These are phyloP conservation scores for Chlorella sp. DNA, from an alignment of 139 green algal species.

Conservation along the genomic window DNA sequence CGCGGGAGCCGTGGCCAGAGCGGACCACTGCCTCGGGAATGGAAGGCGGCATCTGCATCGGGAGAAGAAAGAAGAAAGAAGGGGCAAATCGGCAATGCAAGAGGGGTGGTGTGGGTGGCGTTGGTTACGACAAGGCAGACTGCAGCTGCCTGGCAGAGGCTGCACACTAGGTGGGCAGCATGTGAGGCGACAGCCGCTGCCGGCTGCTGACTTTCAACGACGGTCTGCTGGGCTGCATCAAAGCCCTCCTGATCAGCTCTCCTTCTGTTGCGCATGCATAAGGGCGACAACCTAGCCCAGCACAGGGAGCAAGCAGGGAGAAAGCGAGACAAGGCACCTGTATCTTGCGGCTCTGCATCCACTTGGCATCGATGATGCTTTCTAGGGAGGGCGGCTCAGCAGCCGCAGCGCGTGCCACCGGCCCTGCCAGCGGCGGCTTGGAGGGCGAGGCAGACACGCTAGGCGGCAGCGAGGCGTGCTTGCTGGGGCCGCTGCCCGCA, in stretches of 20 bases:
- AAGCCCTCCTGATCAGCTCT: too few relatives aligned
- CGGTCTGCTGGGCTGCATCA: too few relatives aligned
- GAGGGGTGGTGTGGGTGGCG: too few relatives aligned
- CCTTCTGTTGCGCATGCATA: too few relatives aligned
- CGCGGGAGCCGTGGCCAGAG: slow-evolving; percentile 1
- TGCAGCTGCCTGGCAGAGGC: background rate
- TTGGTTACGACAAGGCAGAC: too few relatives aligned
- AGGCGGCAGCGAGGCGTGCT: background rate
- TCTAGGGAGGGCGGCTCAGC: slow-evolving; percentile 18
- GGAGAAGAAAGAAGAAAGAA: too few relatives aligned
- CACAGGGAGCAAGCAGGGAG: background rate
- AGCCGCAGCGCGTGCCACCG: background rate
- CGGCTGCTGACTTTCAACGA: too few relatives aligned
- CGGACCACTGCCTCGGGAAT: slow-evolving; percentile 21
- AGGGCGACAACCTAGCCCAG: too few relatives aligned
- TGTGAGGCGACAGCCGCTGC: too few relatives aligned
- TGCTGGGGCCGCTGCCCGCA: background rate
- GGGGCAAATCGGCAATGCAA: background rate
- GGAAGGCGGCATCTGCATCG: slow-evolving; percentile 23
- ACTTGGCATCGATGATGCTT: slow-evolving; percentile 32
- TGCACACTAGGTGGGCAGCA: background rate
- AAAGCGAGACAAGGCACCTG: background rate
- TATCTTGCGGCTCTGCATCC: slow-evolving; percentile 30
- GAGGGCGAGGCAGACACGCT: slow-evolving; percentile 1
- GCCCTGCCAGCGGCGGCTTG: background rate